Evolutionary conservation across 352 stramenopile species (phyloP).

Genomic region (Blastocystis sp.): DNA sequence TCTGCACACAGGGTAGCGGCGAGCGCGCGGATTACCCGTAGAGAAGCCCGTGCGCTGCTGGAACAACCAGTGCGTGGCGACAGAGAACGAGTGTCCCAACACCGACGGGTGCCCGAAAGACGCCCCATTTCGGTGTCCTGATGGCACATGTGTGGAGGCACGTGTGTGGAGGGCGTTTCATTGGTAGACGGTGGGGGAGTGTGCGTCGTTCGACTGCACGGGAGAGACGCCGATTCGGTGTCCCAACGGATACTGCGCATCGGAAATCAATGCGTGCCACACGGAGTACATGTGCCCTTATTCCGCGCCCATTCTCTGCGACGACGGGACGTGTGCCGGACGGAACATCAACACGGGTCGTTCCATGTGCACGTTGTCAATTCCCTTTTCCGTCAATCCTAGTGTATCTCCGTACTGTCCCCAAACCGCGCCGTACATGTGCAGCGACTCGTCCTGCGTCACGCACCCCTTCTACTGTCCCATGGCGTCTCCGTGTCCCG

Average conservation of each 20-base stretch:
- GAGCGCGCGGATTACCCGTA: background rate
- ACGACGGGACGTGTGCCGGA: background rate
- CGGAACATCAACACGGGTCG: slow-evolving; percentile 18
- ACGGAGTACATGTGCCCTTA: slow-evolving; percentile 13
- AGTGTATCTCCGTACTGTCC: slow-evolving; percentile 16
- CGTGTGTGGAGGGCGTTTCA: background rate
- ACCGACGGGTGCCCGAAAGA: background rate
- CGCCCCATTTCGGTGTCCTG: slow-evolving; percentile 22
- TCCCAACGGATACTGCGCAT: slow-evolving; percentile 31
- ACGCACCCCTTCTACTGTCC: slow-evolving; percentile 50
- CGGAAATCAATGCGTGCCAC: background rate
- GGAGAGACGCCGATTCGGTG: background rate
- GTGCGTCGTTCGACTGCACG: background rate
- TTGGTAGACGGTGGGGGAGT: background rate
- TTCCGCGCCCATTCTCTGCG: background rate
- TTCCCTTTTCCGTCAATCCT: background rate
- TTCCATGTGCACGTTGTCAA: background rate
- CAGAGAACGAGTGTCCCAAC: slow-evolving; percentile 4
- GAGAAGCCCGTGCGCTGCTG: slow-evolving; percentile 49
- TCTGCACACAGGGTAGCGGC: slow-evolving; percentile 1
- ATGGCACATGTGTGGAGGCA: slow-evolving; percentile 40
- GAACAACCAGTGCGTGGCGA: slow-evolving; percentile 54
- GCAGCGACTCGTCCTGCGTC: slow-evolving; percentile 12
- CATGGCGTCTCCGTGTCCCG: background rate
- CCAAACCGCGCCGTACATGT: slow-evolving; percentile 17